Base-by-base conservation (phyloP, 176 grass and related monocot genomes). In the Triticum turgidum region DNA sequence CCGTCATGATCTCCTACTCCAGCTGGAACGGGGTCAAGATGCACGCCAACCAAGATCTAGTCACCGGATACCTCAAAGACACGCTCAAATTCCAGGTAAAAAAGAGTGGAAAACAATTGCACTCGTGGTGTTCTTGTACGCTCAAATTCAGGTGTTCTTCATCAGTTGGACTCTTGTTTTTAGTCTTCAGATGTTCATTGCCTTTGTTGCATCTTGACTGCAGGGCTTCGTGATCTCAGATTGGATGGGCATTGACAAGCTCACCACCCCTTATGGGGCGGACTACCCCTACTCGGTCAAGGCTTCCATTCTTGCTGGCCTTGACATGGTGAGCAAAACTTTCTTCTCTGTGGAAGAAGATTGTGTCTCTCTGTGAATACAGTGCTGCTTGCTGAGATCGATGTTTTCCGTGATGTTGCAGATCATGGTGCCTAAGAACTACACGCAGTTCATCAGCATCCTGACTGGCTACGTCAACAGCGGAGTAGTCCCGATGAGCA, bases 21-120 rank as follows among this genome's bases (percentile, higher is more conserved):
- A 99, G 97, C 94, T 99, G 97, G 94, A 99, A 99, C 27, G 94
- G 97, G 9, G 7, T 90, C 14, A 99, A 96, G 86, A 99, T 99
- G 97, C 97, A 96, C 51, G 90, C 87, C 32, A 94, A 94, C 56
- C 51, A 76, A 4, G 61, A 89, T 2, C 94, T 99, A 37, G 14
- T 99, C 79, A 94, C 92, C 0, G 10, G 68, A 21, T 91, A 76
- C 80, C 93, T 99, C 84, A 99, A 99, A 84, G 88, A 62, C 65
- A 78, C 17, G 63, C 93, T 94, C 74, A 81, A 84, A 5, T 99
- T 99, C 88, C 74, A 81, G 90, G 94, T 94, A 68, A 14, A 2
- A 76, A 54, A 59, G 56, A 12, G 5, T 6, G 15, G 5, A 12
- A 74, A 15, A 35, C 8, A 18, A 34, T 34, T 11, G 7, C 1